phyloP scores from a whole-genome alignment of 2,329 filamentous ascomycete species.

The Sordariomycetes sp. region DNA sequence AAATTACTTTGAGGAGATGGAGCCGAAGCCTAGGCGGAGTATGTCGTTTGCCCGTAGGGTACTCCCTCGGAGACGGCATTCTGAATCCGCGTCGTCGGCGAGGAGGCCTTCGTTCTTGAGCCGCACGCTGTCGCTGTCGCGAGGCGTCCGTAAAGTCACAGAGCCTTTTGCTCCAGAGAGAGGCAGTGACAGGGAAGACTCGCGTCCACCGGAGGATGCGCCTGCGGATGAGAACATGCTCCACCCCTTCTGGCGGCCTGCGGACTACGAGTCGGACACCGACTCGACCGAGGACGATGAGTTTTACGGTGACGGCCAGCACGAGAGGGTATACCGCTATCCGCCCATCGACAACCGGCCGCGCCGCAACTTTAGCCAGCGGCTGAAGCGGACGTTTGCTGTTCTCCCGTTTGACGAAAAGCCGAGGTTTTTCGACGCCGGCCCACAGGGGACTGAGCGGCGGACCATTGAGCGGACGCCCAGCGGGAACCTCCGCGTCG shows the following conservation, averaged over 20 bases:
- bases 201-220: constrained; percentile 27
- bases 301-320: constrained; percentile 19
- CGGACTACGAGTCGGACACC: constrained; percentile 15
- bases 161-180: constrained; percentile 14
- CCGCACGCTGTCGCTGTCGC: constrained; percentile 40
- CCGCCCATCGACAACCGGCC: constrained; percentile 35
- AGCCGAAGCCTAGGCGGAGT: constrained; percentile 26
- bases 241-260: constrained; percentile 50
- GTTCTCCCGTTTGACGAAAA: constrained; percentile 38
- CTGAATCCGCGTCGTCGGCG: constrained; percentile 26
- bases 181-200: constrained; percentile 14
- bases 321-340: constrained; percentile 29
- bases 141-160: constrained; percentile 18
- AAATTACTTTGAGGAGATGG: constrained; percentile 36
- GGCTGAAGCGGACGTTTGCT: constrained; percentile 45
- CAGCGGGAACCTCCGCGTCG: constrained; percentile 46
- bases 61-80: constrained; percentile 31
- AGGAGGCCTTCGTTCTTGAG: constrained; percentile 29
- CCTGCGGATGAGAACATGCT: constrained; percentile 39
- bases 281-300: constrained; percentile 14
- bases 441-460: constrained; percentile 29
- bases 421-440: constrained; percentile 15
- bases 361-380: constrained; percentile 32
- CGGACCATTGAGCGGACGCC: constrained; percentile 44
- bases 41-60: constrained; percentile 40